Conservation (phyloP, 495 filamentous ascomycete species). For the Glutinoglossum americanum region DNA sequence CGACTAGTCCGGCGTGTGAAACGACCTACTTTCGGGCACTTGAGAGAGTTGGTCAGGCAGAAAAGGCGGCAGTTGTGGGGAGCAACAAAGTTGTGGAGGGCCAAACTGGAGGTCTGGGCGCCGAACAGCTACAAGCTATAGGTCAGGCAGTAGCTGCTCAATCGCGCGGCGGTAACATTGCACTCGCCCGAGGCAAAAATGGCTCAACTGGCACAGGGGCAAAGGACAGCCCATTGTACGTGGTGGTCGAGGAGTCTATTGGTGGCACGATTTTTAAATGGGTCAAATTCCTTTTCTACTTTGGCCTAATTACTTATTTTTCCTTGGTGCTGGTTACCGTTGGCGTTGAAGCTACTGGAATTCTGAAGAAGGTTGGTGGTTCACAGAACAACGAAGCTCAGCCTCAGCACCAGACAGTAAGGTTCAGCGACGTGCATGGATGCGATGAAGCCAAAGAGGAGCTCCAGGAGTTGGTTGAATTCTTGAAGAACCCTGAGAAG, state of each 20-base stretch:
- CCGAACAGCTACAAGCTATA: slow-evolving; percentile 58
- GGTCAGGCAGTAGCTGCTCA: slow-evolving; percentile 73
- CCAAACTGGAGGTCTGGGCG: slow-evolving; percentile 19
- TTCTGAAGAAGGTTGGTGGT: slow-evolving; percentile 56
- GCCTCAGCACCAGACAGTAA: slow-evolving; percentile 70
- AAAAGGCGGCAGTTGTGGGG: slow-evolving; percentile 20
- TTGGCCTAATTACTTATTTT: slow-evolving; percentile 53
- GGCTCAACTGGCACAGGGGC: slow-evolving; percentile 35
- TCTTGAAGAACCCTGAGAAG: slow-evolving; percentile 73
- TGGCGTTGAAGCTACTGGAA: slow-evolving; percentile 47
- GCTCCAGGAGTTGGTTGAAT: slow-evolving; percentile 89
- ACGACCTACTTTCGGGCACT: slow-evolving; percentile 55
- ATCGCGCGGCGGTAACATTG: slow-evolving; percentile 42
- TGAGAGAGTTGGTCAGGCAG: slow-evolving; percentile 35
- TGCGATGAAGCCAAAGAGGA: slow-evolving; percentile 98
- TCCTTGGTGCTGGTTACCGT: slow-evolving; percentile 54
- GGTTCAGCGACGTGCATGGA: slow-evolving; percentile 87
- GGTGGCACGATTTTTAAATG: slow-evolving; percentile 65
- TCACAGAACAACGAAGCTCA: slow-evolving; percentile 59
- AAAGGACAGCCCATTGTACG: slow-evolving; percentile 67
- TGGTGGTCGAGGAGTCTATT: slow-evolving; percentile 84
- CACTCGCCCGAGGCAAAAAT: slow-evolving; percentile 24
- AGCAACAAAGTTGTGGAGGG: slow-evolving; percentile 8
- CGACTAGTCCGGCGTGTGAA: slow-evolving; percentile 50
- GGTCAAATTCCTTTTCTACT: slow-evolving; percentile 67